Percentiles rank a stretch among this genome's conserved stretches.
phyloP scores from a whole-genome alignment of 2,329 filamentous ascomycete genomes.

The Zalaria obscura region DNA sequence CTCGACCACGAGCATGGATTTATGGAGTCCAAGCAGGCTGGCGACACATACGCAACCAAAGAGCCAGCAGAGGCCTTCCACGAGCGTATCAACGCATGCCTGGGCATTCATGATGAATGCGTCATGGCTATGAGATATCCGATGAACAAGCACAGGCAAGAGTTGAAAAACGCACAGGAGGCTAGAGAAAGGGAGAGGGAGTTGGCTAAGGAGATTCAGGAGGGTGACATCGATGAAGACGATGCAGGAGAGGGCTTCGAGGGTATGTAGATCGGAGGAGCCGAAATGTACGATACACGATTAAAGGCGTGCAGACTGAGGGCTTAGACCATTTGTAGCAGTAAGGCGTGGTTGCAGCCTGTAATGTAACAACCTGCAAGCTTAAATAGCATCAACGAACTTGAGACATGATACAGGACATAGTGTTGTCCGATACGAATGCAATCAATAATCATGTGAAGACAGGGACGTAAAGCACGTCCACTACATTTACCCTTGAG shows the following conservation, averaged over 20 bases:
- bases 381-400: slow-evolving; percentile 1
- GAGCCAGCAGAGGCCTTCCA: slow-evolving; percentile 97
- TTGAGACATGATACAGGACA: neutral
- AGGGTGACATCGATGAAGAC: slow-evolving; percentile 92
- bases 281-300: neutral
- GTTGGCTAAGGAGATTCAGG: slow-evolving; percentile 97
- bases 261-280: slow-evolving; percentile 54
- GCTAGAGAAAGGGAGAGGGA: slow-evolving; percentile 93
- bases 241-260: slow-evolving; percentile 86
- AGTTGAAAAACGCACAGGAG: slow-evolving; percentile 96
- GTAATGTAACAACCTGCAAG: neutral
- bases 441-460: too few species aligned
- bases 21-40: slow-evolving; percentile 96
- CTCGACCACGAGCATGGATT: slow-evolving; percentile 88
- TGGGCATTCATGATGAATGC: slow-evolving; percentile 89
- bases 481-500: too few species aligned
- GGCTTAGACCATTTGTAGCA: too few species aligned
- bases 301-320: too few species aligned
- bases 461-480: too few species aligned
- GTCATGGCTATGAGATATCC: slow-evolving; percentile 99
- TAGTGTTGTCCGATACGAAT: too few species aligned
- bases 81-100: slow-evolving; percentile 83
- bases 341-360: too few species aligned
- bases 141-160: slow-evolving; percentile 96
- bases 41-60: slow-evolving; percentile 88